These are phyloP conservation scores for Rhynchospora pubera DNA, from an alignment of 176 grass and related monocot species.

Conservation along the genomic window DNA sequence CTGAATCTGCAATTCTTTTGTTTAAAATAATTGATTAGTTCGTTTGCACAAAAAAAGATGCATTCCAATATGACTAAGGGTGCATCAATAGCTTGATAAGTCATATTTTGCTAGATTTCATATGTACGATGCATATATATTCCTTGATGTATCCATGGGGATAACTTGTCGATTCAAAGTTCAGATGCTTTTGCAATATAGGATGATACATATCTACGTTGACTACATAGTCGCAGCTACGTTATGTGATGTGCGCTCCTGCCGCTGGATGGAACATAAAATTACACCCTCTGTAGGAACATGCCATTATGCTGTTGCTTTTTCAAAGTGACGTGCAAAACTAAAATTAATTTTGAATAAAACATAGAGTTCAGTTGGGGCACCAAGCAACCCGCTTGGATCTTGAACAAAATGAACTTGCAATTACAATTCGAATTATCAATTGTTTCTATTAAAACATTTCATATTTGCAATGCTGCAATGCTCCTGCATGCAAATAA, in stretches of 20 bases:
- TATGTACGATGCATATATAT: neutral
- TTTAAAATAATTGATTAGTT: neutral
- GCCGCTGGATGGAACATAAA: too few species aligned
- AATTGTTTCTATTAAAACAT: neutral
- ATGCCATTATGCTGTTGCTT: too few species aligned
- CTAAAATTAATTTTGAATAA: too few species aligned
- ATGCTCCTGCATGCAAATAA: conserved; percentile 8
- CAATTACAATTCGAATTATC: neutral
- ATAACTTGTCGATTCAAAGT: neutral
- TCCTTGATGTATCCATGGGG: neutral
- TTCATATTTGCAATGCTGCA: neutral
- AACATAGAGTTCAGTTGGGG: too few species aligned
- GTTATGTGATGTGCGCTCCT: too few species aligned
- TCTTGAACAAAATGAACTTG: neutral
- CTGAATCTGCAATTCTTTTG: neutral
- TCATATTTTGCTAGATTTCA: neutral
- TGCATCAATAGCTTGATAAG: neutral
- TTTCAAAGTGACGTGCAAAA: too few species aligned
- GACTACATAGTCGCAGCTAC: neutral
- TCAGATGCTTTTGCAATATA: neutral
- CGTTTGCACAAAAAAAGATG: neutral
- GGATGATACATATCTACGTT: neutral
- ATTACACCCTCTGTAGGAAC: too few species aligned
- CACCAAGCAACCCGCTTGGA: too few species aligned
- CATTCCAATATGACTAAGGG: neutral